phyloP scores from a whole-genome alignment of 2,329 filamentous ascomycete species.

The Paraphoma chrysanthemicola region DNA sequence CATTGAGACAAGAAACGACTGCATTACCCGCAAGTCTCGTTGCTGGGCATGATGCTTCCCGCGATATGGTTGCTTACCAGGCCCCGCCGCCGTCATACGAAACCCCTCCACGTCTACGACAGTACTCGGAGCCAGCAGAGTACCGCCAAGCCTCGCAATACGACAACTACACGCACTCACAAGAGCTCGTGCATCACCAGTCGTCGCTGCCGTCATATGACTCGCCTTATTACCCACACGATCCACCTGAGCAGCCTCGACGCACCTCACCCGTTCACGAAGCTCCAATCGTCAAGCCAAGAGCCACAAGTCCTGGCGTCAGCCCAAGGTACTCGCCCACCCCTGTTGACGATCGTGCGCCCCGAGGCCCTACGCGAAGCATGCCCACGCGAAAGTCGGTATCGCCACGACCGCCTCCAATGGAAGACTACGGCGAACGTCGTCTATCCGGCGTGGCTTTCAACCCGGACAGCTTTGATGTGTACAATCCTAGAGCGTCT shows the following conservation, averaged over 20 bases:
- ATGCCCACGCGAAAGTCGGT: constrained; percentile 73
- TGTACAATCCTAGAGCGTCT: constrained; percentile 66
- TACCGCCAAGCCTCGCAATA: constrained; percentile 43
- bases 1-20: constrained; percentile 37
- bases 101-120: constrained; percentile 34
- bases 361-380: constrained; percentile 52
- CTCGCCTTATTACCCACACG: constrained; percentile 55
- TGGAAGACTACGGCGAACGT: constrained; percentile 52
- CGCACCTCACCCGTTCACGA: constrained; percentile 46
- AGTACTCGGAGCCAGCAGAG: constrained; percentile 43
- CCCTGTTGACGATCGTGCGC: constrained; percentile 42
- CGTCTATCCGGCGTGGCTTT: constrained; percentile 71
- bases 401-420: constrained; percentile 68
- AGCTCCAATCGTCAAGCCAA: constrained; percentile 52
- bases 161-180: constrained; percentile 34
- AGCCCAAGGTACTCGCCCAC: constrained; percentile 21
- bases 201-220: constrained; percentile 21
- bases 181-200: constrained; percentile 38
- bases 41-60: constrained; percentile 33
- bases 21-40: constrained; percentile 38
- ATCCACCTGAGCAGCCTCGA: constrained; percentile 44
- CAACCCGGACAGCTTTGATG: constrained; percentile 77
- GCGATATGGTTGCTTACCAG: constrained; percentile 34
- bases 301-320: constrained; percentile 52
- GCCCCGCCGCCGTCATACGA: constrained; percentile 27